Evolutionary conservation across 2,329 filamentous ascomycete genomes (phyloP).

Genomic region (Colletotrichum plurivorum): DNA sequence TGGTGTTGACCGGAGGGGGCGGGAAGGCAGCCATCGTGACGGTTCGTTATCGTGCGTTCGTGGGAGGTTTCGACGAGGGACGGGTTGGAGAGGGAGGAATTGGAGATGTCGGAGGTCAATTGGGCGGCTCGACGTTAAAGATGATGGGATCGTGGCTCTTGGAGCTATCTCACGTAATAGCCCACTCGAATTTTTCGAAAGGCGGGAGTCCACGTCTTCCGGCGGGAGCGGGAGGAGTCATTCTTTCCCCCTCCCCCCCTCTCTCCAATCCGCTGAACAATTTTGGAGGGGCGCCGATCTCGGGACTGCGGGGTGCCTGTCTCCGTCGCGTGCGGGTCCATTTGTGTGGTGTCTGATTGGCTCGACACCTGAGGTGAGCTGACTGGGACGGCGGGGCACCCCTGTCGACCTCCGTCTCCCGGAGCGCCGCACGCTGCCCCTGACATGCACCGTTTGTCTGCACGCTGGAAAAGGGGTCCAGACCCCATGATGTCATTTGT

Average conservation of each 20-base stretch:
- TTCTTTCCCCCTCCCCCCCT: neutral
- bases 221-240: constrained; percentile 17
- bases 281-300: constrained; percentile 36
- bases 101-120: neutral
- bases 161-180: constrained; percentile 31
- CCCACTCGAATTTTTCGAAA: constrained; percentile 3
- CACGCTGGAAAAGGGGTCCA: neutral
- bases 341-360: constrained; percentile 11
- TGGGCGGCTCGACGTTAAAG: constrained; percentile 11
- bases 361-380: neutral
- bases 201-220: neutral
- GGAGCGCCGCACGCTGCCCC: constrained; percentile 6
- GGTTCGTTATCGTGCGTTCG: neutral
- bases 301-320: constrained; percentile 33
- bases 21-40: constrained; percentile 73
- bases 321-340: neutral
- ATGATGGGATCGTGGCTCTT: constrained; percentile 1
- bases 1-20: constrained; percentile 82
- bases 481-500: constrained; percentile 17
- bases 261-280: constrained; percentile 6
- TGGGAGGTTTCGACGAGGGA: neutral
- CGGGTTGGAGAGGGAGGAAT: constrained; percentile 2
- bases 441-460: neutral
- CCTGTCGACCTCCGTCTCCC: constrained; percentile 33
- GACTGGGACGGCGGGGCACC: constrained; percentile 22